Evolutionary conservation across 768 basidiomycete genomes (phyloP), one percentile per base, ranked within the genome.

Genomic region (Pulveroboletus sp.): DNA sequence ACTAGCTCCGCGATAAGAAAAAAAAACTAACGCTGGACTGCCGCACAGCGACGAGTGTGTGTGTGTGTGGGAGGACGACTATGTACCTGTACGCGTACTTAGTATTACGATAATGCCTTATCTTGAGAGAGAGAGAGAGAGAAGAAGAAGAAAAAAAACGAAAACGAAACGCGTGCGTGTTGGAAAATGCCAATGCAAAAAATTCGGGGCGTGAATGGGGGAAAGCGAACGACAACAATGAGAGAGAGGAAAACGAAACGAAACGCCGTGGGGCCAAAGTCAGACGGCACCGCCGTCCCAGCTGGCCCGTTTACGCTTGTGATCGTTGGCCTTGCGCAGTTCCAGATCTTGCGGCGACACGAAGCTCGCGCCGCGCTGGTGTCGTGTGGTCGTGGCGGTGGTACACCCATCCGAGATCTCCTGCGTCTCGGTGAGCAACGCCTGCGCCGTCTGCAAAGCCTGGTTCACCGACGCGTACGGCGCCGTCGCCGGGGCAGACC

Each of bases 231-330:
- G n/a, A n/a, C n/a, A n/a, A n/a, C n/a, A n/a, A n/a, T n/a, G n/a
- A n/a, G n/a, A n/a, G n/a, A n/a, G n/a, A n/a, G n/a, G n/a, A n/a
- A n/a, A n/a, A n/a, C n/a, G n/a, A n/a, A n/a, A n/a, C n/a, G n/a
- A n/a, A n/a, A n/a, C n/a, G n/a, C n/a, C n/a, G n/a, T n/a, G n/a
- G n/a, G n/a, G n/a, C n/a, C n/a, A n/a, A n/a, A n/a, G n/a, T 51
- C 43, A 72, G 30, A 68, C 68, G 17, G 61, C 62, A 17, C 68
- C 69, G 13, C 78, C 79, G 53, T 80, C 78, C 78, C 78, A 80
- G 54, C 79, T 81, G 31, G 76, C 75, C 52, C 78, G 70, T 68
- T 80, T 80, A 51, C 78, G 70, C 63, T 81, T 80, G 55, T 79
- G 76, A 45, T 81, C 79, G 48, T 51, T 75, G 9, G 65, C 69